Evolutionary conservation across 148 eudicot genomes (phyloP).

Genomic region (Rheum nobile): DNA sequence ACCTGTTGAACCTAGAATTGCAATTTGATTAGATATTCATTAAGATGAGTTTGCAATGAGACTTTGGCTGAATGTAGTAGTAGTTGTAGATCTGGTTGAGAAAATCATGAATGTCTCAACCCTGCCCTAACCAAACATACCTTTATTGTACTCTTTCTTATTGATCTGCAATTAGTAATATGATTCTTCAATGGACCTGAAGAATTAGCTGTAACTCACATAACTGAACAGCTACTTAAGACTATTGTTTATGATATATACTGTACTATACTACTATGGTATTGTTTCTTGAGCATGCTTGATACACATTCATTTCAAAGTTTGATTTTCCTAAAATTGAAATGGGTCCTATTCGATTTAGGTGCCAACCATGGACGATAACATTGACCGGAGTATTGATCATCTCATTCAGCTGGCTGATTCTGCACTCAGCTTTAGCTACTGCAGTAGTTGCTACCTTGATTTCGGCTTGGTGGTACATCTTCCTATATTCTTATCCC

Average conservation of each 20-base stretch:
- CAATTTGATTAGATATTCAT: background rate
- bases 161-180: background rate
- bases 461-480: slow-evolving; percentile 87
- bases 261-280: background rate
- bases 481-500: slow-evolving; percentile 83
- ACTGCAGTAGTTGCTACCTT: slow-evolving; percentile 36
- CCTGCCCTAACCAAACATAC: background rate
- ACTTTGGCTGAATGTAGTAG: background rate
- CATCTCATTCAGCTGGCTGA: slow-evolving; percentile 62
- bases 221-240: too few relatives aligned
- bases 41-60: background rate
- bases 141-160: background rate
- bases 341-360: slow-evolving; percentile 10
- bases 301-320: background rate
- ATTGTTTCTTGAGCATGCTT: background rate
- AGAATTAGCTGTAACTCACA: too few relatives aligned
- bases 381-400: slow-evolving; percentile 51
- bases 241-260: background rate
- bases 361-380: slow-evolving; percentile 99
- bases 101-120: background rate
- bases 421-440: slow-evolving; percentile 46
- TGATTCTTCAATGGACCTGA: background rate
- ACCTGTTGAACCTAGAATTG: background rate
- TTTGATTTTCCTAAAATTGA: background rate
- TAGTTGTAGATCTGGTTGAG: background rate